Conservation (phyloP, 306 rosid species). For the Cyamopsis tetragonoloba region DNA sequence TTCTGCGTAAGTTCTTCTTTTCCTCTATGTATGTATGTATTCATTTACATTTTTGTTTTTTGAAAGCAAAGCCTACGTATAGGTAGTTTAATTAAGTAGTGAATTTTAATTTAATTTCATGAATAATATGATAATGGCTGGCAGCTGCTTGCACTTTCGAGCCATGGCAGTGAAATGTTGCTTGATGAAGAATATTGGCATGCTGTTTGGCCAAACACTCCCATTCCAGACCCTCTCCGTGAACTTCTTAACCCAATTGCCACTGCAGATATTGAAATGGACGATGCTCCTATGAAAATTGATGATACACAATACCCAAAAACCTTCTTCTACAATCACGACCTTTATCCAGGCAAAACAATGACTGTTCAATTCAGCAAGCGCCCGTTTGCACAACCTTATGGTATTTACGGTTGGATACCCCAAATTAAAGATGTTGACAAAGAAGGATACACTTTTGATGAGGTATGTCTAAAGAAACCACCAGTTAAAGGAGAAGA, state of each 20-base stretch:
- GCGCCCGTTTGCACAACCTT: conserved; percentile 8
- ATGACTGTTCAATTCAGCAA: neutral
- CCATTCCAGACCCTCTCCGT: conserved; percentile 6
- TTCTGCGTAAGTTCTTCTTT: no score
- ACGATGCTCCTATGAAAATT: neutral
- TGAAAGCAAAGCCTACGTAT: no score
- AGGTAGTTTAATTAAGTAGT: no score
- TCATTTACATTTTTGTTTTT: no score
- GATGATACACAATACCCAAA: neutral
- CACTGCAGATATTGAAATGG: neutral
- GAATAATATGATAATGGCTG: no score
- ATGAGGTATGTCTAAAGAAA: neutral
- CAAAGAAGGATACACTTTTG: conserved; percentile 12
- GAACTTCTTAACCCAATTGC: neutral
- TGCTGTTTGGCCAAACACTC: conserved; percentile 28
- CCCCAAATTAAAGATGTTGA: neutral
- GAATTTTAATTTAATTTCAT: no score
- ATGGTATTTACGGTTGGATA: neutral
- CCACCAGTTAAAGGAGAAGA: neutral
- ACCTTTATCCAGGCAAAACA: conserved; percentile 1
- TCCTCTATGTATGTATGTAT: no score
- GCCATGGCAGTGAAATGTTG: neutral
- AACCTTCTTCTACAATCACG: neutral
- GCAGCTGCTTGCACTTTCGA: neutral
- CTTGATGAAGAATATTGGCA: neutral